A percentile compares a stretch with the other conserved stretches of the same genome.
phyloP scores from a whole-genome alignment of 2,329 filamentous ascomycete species.

The Penicillium sp. region DNA sequence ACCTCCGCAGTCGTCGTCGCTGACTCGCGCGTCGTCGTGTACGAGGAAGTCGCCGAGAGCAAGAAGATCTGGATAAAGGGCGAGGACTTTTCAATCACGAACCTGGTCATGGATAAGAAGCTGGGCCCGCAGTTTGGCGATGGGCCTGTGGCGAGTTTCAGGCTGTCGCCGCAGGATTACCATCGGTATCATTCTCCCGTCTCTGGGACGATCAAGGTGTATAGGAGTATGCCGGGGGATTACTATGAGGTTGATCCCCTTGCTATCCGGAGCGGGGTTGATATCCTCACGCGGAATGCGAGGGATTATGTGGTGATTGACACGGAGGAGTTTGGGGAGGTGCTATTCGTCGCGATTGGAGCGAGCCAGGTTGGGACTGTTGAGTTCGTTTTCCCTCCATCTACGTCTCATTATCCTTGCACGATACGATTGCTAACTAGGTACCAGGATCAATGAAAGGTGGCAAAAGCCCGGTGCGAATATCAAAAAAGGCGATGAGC shows the following conservation, averaged over 20 bases:
- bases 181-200: conserved; percentile 54
- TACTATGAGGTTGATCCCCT: conserved; percentile 52
- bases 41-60: conserved; percentile 39
- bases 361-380: conserved; percentile 49
- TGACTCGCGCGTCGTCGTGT: conserved; percentile 46
- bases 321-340: conserved; percentile 46
- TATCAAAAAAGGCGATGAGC: conserved; percentile 47
- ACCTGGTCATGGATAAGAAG: conserved; percentile 43
- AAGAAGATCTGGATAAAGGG: conserved; percentile 51
- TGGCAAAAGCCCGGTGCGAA: conserved; percentile 34
- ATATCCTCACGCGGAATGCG: conserved; percentile 47
- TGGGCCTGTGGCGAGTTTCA: conserved; percentile 47
- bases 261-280: conserved; percentile 37
- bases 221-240: conserved; percentile 47
- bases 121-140: conserved; percentile 40
- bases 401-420: no score
- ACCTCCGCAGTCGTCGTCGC: conserved; percentile 39
- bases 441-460: conserved; percentile 40
- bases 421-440: no score
- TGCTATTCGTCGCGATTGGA: conserved; percentile 50
- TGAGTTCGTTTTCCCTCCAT: conserved; percentile 41
- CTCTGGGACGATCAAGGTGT: conserved; percentile 43
- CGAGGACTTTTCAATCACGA: conserved; percentile 48
- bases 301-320: conserved; percentile 45
- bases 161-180: conserved; percentile 52